Evolutionary conservation across 176 grass and related monocot genomes (phyloP).

Genomic region (Lolium multiflorum): DNA sequence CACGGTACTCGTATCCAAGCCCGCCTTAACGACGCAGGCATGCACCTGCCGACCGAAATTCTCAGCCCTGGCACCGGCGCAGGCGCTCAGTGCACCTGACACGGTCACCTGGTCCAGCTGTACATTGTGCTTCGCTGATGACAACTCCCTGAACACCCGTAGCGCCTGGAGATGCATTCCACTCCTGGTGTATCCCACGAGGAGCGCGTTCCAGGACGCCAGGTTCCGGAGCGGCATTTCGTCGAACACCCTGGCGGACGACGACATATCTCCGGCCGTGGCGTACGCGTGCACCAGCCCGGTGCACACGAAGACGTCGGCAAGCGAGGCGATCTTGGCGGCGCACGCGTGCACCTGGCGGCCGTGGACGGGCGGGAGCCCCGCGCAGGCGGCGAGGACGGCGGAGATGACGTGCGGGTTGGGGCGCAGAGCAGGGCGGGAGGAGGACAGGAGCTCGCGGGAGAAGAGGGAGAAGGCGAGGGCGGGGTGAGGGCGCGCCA

Average conservation of each 20-base stretch:
- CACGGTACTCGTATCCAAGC: constrained; percentile 18
- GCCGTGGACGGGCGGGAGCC: constrained; percentile 10
- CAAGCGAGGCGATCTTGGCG: constrained; percentile 31
- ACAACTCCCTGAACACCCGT: constrained; percentile 34
- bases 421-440: constrained; percentile 3
- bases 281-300: constrained; percentile 53
- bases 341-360: constrained; percentile 56
- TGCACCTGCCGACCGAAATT: constrained; percentile 47
- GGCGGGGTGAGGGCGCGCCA: constrained; percentile 35
- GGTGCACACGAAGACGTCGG: constrained; percentile 52
- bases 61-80: background rate
- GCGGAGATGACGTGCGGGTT: constrained; percentile 43
- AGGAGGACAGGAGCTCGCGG: constrained; percentile 11
- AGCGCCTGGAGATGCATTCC: constrained; percentile 31
- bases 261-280: constrained; percentile 44
- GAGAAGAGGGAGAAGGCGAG: constrained; percentile 60
- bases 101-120: constrained; percentile 47
- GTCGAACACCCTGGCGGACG: constrained; percentile 44
- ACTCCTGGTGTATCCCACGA: constrained; percentile 52
- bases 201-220: constrained; percentile 58
- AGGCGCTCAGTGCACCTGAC: constrained; percentile 37
- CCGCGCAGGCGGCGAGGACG: constrained; percentile 47
- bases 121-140: background rate
- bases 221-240: constrained; percentile 38
- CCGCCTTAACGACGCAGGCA: constrained; percentile 37